These are phyloP conservation scores for Polyrhizophydium stewartii DNA, from an alignment of 371 early-diverging fungal species.

Conservation along the genomic window DNA sequence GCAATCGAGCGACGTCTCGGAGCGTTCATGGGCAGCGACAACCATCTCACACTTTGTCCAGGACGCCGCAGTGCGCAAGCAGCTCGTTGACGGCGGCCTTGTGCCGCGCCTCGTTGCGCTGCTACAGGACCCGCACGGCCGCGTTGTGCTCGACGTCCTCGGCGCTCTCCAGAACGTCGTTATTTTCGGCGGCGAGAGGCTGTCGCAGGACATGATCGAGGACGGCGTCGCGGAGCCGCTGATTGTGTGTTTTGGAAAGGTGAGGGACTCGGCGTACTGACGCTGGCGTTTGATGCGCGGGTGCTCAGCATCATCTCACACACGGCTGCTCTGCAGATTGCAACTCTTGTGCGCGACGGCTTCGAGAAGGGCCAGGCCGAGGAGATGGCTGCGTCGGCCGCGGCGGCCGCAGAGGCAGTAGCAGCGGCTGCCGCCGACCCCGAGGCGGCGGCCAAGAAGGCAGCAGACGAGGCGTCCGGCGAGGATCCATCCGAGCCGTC, in stretches of 20 bases:
- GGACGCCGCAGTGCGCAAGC: slow-evolving; percentile 53
- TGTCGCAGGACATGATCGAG: not conserved
- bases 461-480: no score
- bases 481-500: not conserved
- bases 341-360: no score
- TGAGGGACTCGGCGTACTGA: not conserved
- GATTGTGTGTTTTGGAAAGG: not conserved
- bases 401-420: no score
- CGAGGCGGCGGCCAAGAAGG: no score
- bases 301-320: no score
- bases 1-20: slow-evolving; percentile 8
- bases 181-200: slow-evolving; percentile 14
- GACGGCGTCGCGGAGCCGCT: not conserved
- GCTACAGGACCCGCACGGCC: slow-evolving; percentile 64
- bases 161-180: slow-evolving; percentile 65
- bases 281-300: no score
- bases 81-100: slow-evolving; percentile 67
- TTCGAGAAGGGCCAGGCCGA: no score
- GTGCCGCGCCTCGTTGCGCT: slow-evolving; percentile 63
- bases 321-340: no score
- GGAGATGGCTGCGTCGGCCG: no score
- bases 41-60: slow-evolving; percentile 71
- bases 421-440: no score
- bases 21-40: slow-evolving; percentile 84
- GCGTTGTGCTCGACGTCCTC: slow-evolving; percentile 70